These are phyloP conservation scores for Lentinula sp. DNA, from an alignment of 768 basidiomycete species.

Conservation along the genomic window DNA sequence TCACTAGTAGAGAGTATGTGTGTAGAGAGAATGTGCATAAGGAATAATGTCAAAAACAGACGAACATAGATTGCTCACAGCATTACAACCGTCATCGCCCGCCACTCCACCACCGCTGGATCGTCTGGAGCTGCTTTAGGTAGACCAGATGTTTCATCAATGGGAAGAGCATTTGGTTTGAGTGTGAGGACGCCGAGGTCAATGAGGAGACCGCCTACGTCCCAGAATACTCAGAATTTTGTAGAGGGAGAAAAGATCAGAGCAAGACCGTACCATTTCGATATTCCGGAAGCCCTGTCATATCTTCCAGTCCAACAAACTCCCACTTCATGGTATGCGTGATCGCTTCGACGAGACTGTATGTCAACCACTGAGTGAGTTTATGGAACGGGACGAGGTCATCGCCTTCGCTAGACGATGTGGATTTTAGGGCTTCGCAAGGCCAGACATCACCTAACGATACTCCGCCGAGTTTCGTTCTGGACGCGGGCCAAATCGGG, in stretches of 20 bases:
- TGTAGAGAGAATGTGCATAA: too few species aligned
- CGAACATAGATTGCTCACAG: slow-evolving; percentile 46
- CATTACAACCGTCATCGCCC: slow-evolving; percentile 91
- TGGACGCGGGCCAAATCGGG: slow-evolving; percentile 82
- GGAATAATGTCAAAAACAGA: too few species aligned
- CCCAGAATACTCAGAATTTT: neutral
- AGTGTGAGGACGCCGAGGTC: slow-evolving; percentile 79
- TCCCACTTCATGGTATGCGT: slow-evolving; percentile 74
- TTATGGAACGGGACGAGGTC: slow-evolving; percentile 94
- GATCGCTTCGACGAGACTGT: slow-evolving; percentile 82
- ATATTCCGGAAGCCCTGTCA: slow-evolving; percentile 95
- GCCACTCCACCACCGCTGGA: slow-evolving; percentile 93
- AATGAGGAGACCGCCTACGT: slow-evolving; percentile 75
- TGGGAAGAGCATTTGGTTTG: slow-evolving; percentile 46
- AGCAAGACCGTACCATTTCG: slow-evolving; percentile 55
- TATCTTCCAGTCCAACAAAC: slow-evolving; percentile 74
- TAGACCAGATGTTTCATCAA: slow-evolving; percentile 44
- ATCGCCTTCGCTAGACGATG: slow-evolving; percentile 43
- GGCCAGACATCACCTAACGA: slow-evolving; percentile 94
- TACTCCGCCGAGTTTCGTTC: slow-evolving; percentile 59
- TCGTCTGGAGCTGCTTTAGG: slow-evolving; percentile 70
- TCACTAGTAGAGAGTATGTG: slow-evolving; percentile 43
- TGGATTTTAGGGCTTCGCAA: slow-evolving; percentile 45
- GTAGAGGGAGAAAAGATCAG: neutral
- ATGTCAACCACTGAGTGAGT: slow-evolving; percentile 90